Evolutionary conservation across 176 grass and related monocot genomes (phyloP).

Genomic region (Alloteropsis semialata): DNA sequence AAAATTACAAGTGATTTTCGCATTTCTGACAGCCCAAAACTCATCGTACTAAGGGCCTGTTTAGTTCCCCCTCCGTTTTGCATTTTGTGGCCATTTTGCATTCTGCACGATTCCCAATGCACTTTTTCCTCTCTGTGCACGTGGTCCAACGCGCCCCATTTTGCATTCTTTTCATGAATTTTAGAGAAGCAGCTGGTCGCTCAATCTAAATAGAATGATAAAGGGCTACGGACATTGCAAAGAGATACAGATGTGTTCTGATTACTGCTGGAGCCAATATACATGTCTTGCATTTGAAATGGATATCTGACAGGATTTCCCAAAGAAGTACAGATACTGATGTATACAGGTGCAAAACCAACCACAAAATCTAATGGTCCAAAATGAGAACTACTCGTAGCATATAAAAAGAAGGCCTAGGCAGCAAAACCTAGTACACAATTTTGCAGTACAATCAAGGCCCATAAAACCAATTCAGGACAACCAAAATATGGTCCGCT

Average conservation of each 20-base stretch:
- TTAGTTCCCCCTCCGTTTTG: too few relatives aligned
- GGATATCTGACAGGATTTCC: not conserved
- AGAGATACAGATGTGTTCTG: not conserved
- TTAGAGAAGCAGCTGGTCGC: not conserved
- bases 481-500: not conserved
- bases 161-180: not conserved
- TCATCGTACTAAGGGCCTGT: too few relatives aligned
- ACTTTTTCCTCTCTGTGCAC: too few relatives aligned
- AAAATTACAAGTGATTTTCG: not conserved
- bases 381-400: not conserved
- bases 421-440: not conserved
- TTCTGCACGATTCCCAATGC: too few relatives aligned
- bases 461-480: not conserved
- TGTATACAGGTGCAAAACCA: not conserved
- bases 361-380: not conserved
- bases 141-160: too few relatives aligned
- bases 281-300: not conserved
- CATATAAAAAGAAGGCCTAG: not conserved
- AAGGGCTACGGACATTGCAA: not conserved
- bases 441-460: not conserved
- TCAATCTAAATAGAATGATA: not conserved
- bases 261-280: not conserved
- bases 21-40: not conserved
- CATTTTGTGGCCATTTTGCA: too few relatives aligned
- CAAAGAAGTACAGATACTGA: not conserved